Base-by-base conservation (phyloP, 2,329 filamentous ascomycete species). In the Fusarium drepaniforme region DNA sequence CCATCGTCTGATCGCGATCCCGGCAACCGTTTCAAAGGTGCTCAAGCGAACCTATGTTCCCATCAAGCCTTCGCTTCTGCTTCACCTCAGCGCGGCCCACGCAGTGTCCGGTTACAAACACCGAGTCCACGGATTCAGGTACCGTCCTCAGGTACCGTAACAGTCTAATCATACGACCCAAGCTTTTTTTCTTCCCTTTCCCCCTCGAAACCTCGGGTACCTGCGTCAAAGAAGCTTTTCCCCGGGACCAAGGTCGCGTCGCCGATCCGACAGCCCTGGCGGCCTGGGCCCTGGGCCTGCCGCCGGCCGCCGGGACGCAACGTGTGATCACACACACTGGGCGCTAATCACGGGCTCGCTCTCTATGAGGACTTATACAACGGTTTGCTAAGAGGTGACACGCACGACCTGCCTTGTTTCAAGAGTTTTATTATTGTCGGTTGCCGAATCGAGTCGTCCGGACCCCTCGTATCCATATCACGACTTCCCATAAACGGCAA, bases 191-290 rank as follows among this genome's bases (percentile, higher is more conserved):
- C 37, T 38, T 16, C 37, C 21, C 42, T 15, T 21, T 13, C 21
- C n/a, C 21, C 44, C 25, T 56, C 6, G n/a, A 21, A 18, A 13
- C 21, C 21, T 72, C 72, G 72, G 70, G 69, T 75, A 73, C 73
- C 72, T 75, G 72, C 70, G 44, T 75, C 72, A 25, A 44, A 23
- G n/a, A 13, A 46, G 58, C 69, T 66, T 44, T 66, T 62, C 59
- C 59, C 59, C 38, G 40, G 40, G 59, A 62, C 59, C 59, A 46
- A 35, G 25, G 60, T 72, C 68, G 71, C 66, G 63, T 68, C 71
- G 63, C 49, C 57, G 64, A 67, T 67, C 42, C 44, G 28, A 69
- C 56, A 67, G 38, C 15, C 66, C n/a, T 46, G 40, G 56, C 28
- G 33, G 33, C 21, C 44, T 49, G 21, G 21, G 42, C 15, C 46